phyloP scores from a whole-genome alignment of 2,329 filamentous ascomycete species.

The Coleophoma crateriformis region DNA sequence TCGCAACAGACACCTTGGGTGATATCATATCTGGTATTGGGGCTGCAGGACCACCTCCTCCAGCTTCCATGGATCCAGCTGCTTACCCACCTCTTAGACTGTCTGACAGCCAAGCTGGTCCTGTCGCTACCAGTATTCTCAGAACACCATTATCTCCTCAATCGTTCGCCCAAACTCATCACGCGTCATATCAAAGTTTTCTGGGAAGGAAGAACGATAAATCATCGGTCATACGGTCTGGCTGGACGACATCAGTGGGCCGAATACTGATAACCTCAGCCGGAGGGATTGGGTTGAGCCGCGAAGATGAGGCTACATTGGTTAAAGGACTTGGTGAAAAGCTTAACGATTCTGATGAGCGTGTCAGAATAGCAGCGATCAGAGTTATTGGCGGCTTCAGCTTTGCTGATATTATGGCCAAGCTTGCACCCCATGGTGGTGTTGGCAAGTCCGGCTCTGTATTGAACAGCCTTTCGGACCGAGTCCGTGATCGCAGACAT shows the following conservation, averaged over 20 bases:
- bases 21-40: conserved; percentile 94
- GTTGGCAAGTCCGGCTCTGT: conserved; percentile 73
- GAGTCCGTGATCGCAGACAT: conserved; percentile 80
- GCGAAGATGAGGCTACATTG: conserved; percentile 73
- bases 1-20: conserved; percentile 90
- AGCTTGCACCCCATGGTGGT: conserved; percentile 71
- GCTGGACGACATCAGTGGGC: conserved; percentile 80
- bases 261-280: conserved; percentile 88
- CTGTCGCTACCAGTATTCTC: conserved; percentile 55
- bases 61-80: conserved; percentile 68
- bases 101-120: conserved; percentile 47
- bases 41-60: conserved; percentile 76
- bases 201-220: conserved; percentile 84
- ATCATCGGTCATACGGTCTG: conserved; percentile 71
- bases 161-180: conserved; percentile 81
- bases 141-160: conserved; percentile 81
- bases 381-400: conserved; percentile 76
- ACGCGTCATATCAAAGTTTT: conserved; percentile 76
- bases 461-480: conserved; percentile 75
- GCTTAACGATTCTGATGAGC: conserved; percentile 84
- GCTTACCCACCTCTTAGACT: conserved; percentile 76
- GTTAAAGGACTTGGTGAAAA: conserved; percentile 73
- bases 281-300: conserved; percentile 80
- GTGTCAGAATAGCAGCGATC: conserved; percentile 84
- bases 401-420: conserved; percentile 74